Percentiles rank a stretch among this genome's conserved stretches.
Conservation (phyloP, 768 basidiomycete species). For the Rhizopogon salebrosus region DNA sequence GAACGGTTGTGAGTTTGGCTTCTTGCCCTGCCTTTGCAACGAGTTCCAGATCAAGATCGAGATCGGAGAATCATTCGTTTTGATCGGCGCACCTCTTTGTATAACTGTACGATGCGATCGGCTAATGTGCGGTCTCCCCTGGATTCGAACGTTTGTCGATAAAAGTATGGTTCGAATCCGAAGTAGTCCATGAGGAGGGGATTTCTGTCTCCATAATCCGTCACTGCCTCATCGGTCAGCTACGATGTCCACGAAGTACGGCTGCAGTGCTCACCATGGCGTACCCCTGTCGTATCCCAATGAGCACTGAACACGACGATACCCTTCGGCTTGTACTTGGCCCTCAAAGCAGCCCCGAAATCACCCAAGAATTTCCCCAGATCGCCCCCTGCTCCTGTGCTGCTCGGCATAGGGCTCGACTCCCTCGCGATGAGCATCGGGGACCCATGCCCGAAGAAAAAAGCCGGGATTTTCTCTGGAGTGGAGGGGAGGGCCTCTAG, state of each 20-base stretch:
- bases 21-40: conserved; percentile 43
- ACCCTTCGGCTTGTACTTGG: conserved; percentile 74
- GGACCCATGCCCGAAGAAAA: conserved; percentile 75
- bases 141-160: conserved; percentile 63
- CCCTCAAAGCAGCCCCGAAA: conserved; percentile 58
- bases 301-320: conserved; percentile 82
- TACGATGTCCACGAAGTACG: background rate
- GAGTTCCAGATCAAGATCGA: background rate
- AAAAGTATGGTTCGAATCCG: conserved; percentile 55
- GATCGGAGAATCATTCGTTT: background rate
- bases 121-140: conserved; percentile 55
- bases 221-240: conserved; percentile 38
- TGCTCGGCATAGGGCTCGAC: conserved; percentile 8
- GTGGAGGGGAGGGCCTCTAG: conserved; percentile 51
- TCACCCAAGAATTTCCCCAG: conserved; percentile 55
- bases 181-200: conserved; percentile 74
- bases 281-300: conserved; percentile 63
- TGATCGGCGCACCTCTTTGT: conserved; percentile 38
- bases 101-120: conserved; percentile 54
- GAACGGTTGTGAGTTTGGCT: conserved; percentile 43
- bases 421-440: conserved; percentile 34
- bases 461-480: conserved; percentile 59
- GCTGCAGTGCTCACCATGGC: conserved; percentile 39
- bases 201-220: conserved; percentile 74
- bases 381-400: conserved; percentile 45